Base-by-base conservation (phyloP, 1,284 basidiomycete genomes). In the Kwoniella shivajii region DNA sequence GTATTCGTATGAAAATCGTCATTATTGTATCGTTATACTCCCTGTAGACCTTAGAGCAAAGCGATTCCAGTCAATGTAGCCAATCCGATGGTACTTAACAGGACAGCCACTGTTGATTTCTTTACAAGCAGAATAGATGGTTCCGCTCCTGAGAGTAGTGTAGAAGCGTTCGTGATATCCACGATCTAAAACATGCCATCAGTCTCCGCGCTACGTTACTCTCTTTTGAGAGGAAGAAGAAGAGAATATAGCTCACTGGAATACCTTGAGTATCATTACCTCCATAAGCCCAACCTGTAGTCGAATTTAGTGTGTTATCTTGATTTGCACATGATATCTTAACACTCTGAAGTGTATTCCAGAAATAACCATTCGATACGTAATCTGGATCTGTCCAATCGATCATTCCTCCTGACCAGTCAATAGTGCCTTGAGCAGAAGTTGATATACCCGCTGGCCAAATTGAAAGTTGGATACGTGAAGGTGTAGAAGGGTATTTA, bases 381-480 rank as follows among this genome's bases (percentile, higher is more conserved):
- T 90, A 90, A 76, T 91, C 89, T 27, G 86, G 82, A 72, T 90
- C 83, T 22, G 79, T 67, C 86, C 86, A 91, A 79, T 90, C 79
- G 77, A 90, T 88, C 82, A 87, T 81, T 34, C 88, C 88, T 57
- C 87, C 88, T 18, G 85, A 82, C 90, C 90, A 92, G 55, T 84
- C 68, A 31, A 91, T 75, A 4, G 88, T 90, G 33, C 90, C 90
- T 37, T 76, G 74, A 2, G 88, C 80, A 36, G 80, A 81, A 7
- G 79, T 69, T 39, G 80, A 55, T 67, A 88, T 85, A 36, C 89
- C 89, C 2, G 87, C 86, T 20, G 89, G 86, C 89, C 90, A 92
- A 57, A 91, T 67, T 54, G 87, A 89, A 57, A 92, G 76, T 74
- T 92, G 88, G 34, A 92, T 82, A 41, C 88, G 84, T 16, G 88